Evolutionary conservation across 352 stramenopile genomes (phyloP).

Genomic region (Globisporangium mamillatum): DNA sequence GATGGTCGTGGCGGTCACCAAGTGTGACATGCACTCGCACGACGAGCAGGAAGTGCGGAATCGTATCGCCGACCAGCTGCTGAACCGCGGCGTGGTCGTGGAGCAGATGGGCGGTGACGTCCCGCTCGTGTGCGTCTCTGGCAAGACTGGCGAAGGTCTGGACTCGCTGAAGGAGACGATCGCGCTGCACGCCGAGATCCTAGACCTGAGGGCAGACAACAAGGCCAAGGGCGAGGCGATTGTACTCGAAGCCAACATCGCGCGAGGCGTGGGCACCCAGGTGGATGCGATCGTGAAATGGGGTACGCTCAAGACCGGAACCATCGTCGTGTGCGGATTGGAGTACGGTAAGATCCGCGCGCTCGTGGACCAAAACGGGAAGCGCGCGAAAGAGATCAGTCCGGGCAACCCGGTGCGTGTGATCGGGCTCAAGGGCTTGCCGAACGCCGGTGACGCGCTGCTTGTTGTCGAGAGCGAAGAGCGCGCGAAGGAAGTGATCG

Average conservation of each 20-base stretch:
- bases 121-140: constrained; percentile 94
- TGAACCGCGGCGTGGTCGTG: constrained; percentile 91
- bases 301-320: constrained; percentile 93
- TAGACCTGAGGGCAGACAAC: constrained; percentile 94
- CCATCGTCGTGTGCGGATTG: constrained; percentile 94
- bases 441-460: constrained; percentile 75
- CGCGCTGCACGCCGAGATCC: constrained; percentile 94
- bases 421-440: constrained; percentile 80
- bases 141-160: constrained; percentile 93
- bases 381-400: constrained; percentile 86
- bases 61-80: constrained; percentile 85
- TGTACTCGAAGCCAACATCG: constrained; percentile 96
- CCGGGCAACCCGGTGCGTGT: constrained; percentile 91
- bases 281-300: constrained; percentile 96
- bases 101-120: constrained; percentile 94
- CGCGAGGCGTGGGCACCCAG: constrained; percentile 92
- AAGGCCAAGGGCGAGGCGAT: constrained; percentile 89
- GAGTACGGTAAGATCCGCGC: constrained; percentile 93
- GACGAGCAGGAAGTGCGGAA: constrained; percentile 62
- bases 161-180: constrained; percentile 97
- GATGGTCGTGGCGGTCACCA: constrained; percentile 97
- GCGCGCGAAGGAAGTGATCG: constrained; percentile 73
- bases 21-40: constrained; percentile 91
- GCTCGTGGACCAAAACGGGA: constrained; percentile 62
- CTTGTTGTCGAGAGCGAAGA: constrained; percentile 74